Conservation (phyloP, 306 rosid species). For the Pyrus bretschneideri region DNA sequence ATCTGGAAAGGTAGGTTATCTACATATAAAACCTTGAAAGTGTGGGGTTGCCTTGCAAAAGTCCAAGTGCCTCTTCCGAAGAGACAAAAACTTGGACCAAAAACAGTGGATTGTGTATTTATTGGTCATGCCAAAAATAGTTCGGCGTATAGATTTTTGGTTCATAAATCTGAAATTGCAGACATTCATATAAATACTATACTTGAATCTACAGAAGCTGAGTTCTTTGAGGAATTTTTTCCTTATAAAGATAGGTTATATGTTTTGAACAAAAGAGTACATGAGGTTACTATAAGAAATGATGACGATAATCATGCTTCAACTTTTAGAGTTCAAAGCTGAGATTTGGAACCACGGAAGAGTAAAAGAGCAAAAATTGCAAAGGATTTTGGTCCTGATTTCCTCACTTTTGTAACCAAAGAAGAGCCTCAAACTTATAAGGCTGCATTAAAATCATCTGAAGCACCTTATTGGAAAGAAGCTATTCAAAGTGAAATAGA, state of each 20-base stretch:
- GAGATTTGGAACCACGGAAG: no score
- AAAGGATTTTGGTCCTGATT: no score
- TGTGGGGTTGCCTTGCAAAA: background rate
- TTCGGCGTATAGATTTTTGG: background rate
- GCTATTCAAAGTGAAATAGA: no score
- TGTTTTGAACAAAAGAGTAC: no score
- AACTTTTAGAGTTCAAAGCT: no score
- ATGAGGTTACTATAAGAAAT: no score
- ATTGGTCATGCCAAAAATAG: background rate
- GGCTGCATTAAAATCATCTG: no score
- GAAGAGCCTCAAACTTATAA: no score
- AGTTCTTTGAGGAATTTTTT: background rate
- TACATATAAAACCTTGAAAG: background rate
- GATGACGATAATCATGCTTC: background rate
- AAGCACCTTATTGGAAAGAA: no score
- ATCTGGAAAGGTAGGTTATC: background rate
- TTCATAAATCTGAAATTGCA: no score
- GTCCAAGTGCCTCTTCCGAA: background rate
- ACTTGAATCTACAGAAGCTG: background rate
- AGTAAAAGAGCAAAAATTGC: no score
- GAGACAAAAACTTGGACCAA: background rate
- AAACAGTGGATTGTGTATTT: background rate
- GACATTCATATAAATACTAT: background rate
- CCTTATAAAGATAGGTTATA: background rate
- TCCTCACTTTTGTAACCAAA: no score